Evolutionary conservation across 1,139 yeast species (phyloP).

Genomic region (Yamadazyma atmosphaerica): DNA sequence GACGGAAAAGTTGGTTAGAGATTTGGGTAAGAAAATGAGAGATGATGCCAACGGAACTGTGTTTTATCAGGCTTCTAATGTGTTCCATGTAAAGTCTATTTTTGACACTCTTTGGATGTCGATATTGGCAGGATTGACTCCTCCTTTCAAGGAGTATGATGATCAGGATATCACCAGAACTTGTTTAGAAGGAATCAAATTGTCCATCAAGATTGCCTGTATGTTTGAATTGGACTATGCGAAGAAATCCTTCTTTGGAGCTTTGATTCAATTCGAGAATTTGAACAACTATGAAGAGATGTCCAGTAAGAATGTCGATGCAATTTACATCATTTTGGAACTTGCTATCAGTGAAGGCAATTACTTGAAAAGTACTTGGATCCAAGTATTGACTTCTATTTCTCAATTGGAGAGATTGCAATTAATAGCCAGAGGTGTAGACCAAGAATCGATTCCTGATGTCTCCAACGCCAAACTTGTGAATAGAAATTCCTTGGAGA

Average conservation of each 20-base stretch:
- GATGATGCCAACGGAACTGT: constrained; percentile 34
- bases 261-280: constrained; percentile 84
- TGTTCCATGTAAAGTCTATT: constrained; percentile 89
- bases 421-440: constrained; percentile 84
- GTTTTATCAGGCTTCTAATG: constrained; percentile 63
- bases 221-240: constrained; percentile 84
- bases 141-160: constrained; percentile 87
- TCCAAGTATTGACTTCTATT: constrained; percentile 73
- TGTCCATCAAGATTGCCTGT: constrained; percentile 81
- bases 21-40: constrained; percentile 52
- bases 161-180: constrained; percentile 70
- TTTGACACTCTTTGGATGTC: constrained; percentile 98
- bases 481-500: constrained; percentile 58
- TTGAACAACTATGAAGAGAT: constrained; percentile 78
- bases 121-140: constrained; percentile 87
- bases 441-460: constrained; percentile 84
- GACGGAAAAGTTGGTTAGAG: constrained; percentile 81
- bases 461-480: constrained; percentile 72
- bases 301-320: constrained; percentile 77
- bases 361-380: constrained; percentile 73
- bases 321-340: constrained; percentile 71
- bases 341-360: constrained; percentile 81
- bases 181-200: constrained; percentile 82
- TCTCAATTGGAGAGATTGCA: constrained; percentile 92
- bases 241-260: constrained; percentile 84